phyloP scores from a whole-genome alignment of 2,329 filamentous ascomycete genomes.

The Xylariaceae sp. region DNA sequence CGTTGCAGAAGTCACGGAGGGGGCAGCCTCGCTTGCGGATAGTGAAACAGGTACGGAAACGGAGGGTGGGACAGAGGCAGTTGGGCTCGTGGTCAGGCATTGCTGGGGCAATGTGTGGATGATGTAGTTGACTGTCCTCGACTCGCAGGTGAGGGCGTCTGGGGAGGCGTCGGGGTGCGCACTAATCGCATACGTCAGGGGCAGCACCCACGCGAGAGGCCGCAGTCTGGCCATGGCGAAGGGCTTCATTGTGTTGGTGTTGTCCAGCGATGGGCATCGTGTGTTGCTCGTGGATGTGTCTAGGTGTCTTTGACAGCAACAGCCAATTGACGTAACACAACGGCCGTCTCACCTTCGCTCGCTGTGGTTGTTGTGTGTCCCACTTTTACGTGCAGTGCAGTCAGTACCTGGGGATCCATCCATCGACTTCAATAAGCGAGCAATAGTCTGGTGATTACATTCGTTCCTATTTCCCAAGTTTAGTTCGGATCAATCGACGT shows the following conservation, averaged over 20 bases:
- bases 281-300: too few relatives aligned
- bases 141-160: constrained; percentile 46
- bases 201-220: constrained; percentile 8
- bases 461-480: too few relatives aligned
- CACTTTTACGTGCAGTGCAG: too few relatives aligned
- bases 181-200: not conserved
- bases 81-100: constrained; percentile 64
- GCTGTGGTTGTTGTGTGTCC: too few relatives aligned
- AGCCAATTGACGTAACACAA: too few relatives aligned
- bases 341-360: too few relatives aligned
- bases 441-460: too few relatives aligned
- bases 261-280: too few relatives aligned
- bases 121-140: constrained; percentile 75
- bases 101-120: constrained; percentile 75
- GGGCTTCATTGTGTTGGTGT: constrained; percentile 23
- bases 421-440: too few relatives aligned
- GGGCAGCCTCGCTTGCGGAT: not conserved
- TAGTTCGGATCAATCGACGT: too few relatives aligned
- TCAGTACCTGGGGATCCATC: too few relatives aligned
- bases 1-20: constrained; percentile 16
- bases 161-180: constrained; percentile 15
- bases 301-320: too few relatives aligned
- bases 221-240: constrained; percentile 15
- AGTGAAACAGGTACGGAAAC: constrained; percentile 5
- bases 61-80: constrained; percentile 21